Base-by-base conservation (phyloP, 305 asterid species). In the Fraxinus velutina region DNA sequence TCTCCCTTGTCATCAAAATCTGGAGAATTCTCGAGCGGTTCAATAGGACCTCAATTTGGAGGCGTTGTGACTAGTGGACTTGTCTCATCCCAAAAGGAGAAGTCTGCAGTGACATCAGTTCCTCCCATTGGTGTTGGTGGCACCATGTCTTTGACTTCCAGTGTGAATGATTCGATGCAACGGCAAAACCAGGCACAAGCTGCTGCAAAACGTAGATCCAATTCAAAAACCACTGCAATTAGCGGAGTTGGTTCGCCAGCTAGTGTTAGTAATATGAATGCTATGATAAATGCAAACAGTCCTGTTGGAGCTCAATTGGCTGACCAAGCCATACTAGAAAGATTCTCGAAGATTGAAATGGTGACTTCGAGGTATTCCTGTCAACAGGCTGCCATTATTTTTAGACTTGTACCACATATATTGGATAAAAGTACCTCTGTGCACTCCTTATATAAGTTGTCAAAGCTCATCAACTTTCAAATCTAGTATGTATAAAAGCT, bases 1-100 rank as follows among this genome's bases (percentile, higher is more conserved):
- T 94, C 99, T 87, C 99, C 99, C 19, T 86, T 95, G 88, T 94
- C 98, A 5, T 95, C 99, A 24, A 95, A 90, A 86, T 95, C 99
- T 33, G 98, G 97, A 72, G 99, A 95, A 88, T 90, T 95, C 86
- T 95, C 99, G 17, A 92, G 96, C 80, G 97, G 98, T 84, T 95
- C 99, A 22, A 86, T 92, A 47, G 98, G 98, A 75, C 93, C 87
- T 76, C 99, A 93, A 78, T 92, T 90, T 80, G 98, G 97, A 79
- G 88, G 90, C 29, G 96, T 85, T 81, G 94, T 90, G 83, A 89
- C 88, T 73, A 92, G 94, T 86, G 93, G 97, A 75, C 87, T 87
- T 79, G 84, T 92, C 37, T 85, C 90, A 57, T 87, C 95, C 80
- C 96, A 91, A 75, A 95, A 91, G 90, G 99, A 95, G 74, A 95